These are phyloP conservation scores for Halophytophthora batemanensis DNA, from an alignment of 352 stramenopile species.

Conservation along the genomic window DNA sequence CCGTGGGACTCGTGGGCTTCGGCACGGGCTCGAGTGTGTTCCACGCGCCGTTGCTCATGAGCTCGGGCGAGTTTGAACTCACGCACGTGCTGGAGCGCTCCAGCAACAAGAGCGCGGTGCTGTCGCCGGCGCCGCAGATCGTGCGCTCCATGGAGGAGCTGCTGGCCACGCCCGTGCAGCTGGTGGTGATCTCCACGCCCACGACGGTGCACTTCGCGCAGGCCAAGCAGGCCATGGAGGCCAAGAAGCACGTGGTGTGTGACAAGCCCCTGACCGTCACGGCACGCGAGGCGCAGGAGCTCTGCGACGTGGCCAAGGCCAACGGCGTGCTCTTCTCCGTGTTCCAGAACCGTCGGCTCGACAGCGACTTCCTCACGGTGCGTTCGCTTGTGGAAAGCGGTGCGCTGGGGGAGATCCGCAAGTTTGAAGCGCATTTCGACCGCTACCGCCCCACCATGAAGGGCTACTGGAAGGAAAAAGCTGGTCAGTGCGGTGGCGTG, in stretches of 20 bases:
- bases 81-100: conserved; percentile 78
- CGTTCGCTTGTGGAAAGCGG: conserved; percentile 40
- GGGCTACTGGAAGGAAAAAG: conserved; percentile 78
- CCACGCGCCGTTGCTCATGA: conserved; percentile 66
- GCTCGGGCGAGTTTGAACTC: conserved; percentile 55
- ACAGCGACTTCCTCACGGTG: conserved; percentile 75
- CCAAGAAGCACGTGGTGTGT: conserved; percentile 74
- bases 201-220: conserved; percentile 76
- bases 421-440: conserved; percentile 67
- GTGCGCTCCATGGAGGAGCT: conserved; percentile 74
- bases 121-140: conserved; percentile 45
- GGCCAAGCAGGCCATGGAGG: conserved; percentile 60
- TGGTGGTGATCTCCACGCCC: conserved; percentile 74
- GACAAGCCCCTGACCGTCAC: conserved; percentile 76
- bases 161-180: conserved; percentile 49
- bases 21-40: conserved; percentile 71
- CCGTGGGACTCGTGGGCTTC: conserved; percentile 68
- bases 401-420: conserved; percentile 45
- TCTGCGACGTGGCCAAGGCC: conserved; percentile 39
- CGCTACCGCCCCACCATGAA: conserved; percentile 68
- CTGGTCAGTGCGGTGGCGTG: conserved; percentile 48
- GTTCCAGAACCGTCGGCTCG: conserved; percentile 77
- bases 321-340: conserved; percentile 66
- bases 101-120: conserved; percentile 50
- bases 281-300: conserved; percentile 43